Evolutionary conservation across 768 basidiomycete species (phyloP).

Genomic region (Nidularia pulvinata): DNA sequence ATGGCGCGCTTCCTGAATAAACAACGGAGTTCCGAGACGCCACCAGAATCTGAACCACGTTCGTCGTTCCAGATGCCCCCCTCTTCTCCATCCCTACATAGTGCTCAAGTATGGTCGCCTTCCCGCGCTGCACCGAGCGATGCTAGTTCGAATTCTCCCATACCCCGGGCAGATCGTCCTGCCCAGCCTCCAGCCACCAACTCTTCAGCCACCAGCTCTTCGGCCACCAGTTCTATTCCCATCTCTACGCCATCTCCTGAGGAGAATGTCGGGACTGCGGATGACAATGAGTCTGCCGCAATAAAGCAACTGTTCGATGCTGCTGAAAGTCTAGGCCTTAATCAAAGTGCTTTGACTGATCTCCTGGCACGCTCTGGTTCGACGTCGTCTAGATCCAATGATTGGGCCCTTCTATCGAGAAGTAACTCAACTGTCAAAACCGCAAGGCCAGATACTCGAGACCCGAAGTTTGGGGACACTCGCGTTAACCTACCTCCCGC

Average conservation of each 20-base stretch:
- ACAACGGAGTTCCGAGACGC: slow-evolving; percentile 31
- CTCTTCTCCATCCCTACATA: slow-evolving; percentile 6
- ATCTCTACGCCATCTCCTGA: slow-evolving; percentile 7
- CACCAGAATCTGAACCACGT: slow-evolving; percentile 21
- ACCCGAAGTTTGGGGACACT: not conserved
- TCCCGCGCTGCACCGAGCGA: slow-evolving; percentile 14
- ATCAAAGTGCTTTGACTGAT: slow-evolving; percentile 69
- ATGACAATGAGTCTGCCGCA: slow-evolving; percentile 46
- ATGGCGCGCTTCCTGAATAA: slow-evolving; percentile 77
- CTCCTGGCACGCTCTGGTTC: slow-evolving; percentile 74
- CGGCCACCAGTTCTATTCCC: slow-evolving; percentile 16
- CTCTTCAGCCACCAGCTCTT: not conserved
- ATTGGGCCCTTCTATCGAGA: slow-evolving; percentile 40
- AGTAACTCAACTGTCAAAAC: slow-evolving; percentile 35
- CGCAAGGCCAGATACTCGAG: slow-evolving; percentile 18
- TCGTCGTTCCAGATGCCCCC: slow-evolving; percentile 24
- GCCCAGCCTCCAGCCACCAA: slow-evolving; percentile 5
- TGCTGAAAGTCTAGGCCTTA: slow-evolving; percentile 72
- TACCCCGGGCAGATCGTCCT: slow-evolving; percentile 5
- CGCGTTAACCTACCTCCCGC: not conserved
- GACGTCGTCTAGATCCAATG: slow-evolving; percentile 53
- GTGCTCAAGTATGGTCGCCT: slow-evolving; percentile 10
- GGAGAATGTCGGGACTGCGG: slow-evolving; percentile 4
- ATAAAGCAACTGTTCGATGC: slow-evolving; percentile 77
- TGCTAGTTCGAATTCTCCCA: slow-evolving; percentile 8